Base-by-base conservation (phyloP, 495 filamentous ascomycete genomes). In the Talaromyces stipitatus region DNA sequence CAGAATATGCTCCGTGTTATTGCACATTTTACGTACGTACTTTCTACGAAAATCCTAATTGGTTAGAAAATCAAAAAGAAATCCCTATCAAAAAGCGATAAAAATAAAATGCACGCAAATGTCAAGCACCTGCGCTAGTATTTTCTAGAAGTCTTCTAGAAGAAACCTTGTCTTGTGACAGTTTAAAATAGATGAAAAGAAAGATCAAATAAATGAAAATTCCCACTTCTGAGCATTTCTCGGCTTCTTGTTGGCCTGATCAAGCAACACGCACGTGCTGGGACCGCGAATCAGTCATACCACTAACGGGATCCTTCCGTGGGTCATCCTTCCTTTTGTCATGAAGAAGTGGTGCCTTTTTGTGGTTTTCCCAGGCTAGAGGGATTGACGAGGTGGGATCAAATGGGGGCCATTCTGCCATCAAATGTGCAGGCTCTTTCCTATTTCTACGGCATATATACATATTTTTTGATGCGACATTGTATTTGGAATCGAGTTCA, bases 121-220 rank as follows among this genome's bases (percentile, higher is more conserved):
- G 20, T 48, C 45, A 48, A 48, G 45, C 18, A 24, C 24, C 45
- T 48, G 45, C 45, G 24, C 45, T 48, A 51, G 48, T 30, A 18
- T 28, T 30, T 51, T 51, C 48, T 51, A 30, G 48, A 51, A 30
- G 48, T 9, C 26, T 51, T 51, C 48, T 51, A 51, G 48, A 51
- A 30, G 16, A 23, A 47, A 41, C 36, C 36, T 41, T 41, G 36
- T 41, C 36, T 41, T 41, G 36, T 41, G 36, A 41, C 32, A 36
- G 32, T 36, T n/a, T 41, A 41, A n/a, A 41, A 41, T 18, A 41
- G 16, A 41, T 41, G 36, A 41, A 41, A n/a, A n/a, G n/a, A n/a
- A n/a, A n/a, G n/a, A n/a, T n/a, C n/a, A n/a, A 41, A 41, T 41
- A 41, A 16, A 41, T 41, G 36, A 41, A 36, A 41, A 41, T 38